Percentiles rank a stretch among this genome's conserved stretches.
These are phyloP conservation scores for Pinus tabuliformis DNA, from an alignment of 75 land plant species.

Conservation along the genomic window DNA sequence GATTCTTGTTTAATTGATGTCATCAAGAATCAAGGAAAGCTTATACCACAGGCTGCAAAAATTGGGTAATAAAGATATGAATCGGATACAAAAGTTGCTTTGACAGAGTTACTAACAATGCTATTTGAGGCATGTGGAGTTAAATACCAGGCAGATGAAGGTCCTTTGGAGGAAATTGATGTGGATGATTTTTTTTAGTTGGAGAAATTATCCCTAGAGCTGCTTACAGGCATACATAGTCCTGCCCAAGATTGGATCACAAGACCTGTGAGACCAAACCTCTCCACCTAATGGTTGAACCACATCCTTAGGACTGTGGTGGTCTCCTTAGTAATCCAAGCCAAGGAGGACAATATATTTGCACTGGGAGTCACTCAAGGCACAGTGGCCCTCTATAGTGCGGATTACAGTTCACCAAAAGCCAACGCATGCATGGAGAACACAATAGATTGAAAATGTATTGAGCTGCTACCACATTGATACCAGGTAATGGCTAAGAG, in stretches of 20 bases:
- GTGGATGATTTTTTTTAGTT: constrained; percentile 50
- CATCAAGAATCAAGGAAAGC: constrained; percentile 67
- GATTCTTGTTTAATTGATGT: constrained; percentile 34
- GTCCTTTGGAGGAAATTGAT: constrained; percentile 63
- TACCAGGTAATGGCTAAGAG: too few species aligned
- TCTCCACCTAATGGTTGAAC: too few species aligned
- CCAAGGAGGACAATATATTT: constrained; percentile 19
- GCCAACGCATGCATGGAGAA: too few species aligned
- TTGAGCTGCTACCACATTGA: too few species aligned
- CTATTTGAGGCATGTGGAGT: constrained; percentile 98
- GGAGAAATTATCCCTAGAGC: too few species aligned
- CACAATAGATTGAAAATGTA: too few species aligned
- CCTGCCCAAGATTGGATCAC: too few species aligned
- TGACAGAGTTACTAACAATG: constrained; percentile 63
- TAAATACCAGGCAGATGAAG: constrained; percentile 55
- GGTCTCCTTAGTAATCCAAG: constrained; percentile 65
- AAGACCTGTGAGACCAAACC: too few species aligned
- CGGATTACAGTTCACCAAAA: too few species aligned
- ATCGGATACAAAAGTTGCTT: constrained; percentile 48
- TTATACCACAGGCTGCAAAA: constrained; percentile 66
- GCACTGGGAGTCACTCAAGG: too few species aligned
- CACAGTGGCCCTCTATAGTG: too few species aligned
- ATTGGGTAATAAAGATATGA: constrained; percentile 87
- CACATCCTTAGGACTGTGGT: constrained; percentile 35
- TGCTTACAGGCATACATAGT: too few species aligned